Evolutionary conservation across 2,329 filamentous ascomycete species (phyloP).

Genomic region (Neofusicoccum umdonicola): DNA sequence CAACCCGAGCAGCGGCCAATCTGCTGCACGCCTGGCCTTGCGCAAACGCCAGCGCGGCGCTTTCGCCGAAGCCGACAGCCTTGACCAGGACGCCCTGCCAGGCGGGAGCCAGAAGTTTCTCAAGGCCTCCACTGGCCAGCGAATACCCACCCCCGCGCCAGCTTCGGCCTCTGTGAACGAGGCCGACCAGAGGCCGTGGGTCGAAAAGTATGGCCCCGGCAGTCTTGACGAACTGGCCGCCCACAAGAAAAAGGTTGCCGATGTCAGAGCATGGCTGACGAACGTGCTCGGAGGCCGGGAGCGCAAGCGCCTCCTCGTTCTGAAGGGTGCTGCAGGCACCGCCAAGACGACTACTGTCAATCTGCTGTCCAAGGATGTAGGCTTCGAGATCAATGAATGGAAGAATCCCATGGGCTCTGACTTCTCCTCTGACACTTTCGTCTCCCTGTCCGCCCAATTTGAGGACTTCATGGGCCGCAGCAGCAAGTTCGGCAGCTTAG

Average conservation of each 20-base stretch:
- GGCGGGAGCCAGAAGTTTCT: slow-evolving; percentile 46
- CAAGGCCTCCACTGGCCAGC: slow-evolving; percentile 36
- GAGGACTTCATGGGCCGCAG: slow-evolving; percentile 86
- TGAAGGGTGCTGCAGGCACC: slow-evolving; percentile 87
- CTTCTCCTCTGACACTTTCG: slow-evolving; percentile 59
- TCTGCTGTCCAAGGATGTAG: slow-evolving; percentile 74
- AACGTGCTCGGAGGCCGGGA: slow-evolving; percentile 63
- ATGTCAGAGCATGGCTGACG: slow-evolving; percentile 81
- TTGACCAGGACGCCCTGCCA: slow-evolving; percentile 23
- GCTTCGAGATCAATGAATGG: slow-evolving; percentile 82
- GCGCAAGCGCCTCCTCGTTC: slow-evolving; percentile 69
- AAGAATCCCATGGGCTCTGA: slow-evolving; percentile 71
- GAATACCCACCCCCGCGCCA: slow-evolving; percentile 29
- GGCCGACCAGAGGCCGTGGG: slow-evolving; percentile 74
- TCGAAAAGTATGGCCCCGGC: slow-evolving; percentile 74
- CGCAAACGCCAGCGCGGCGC: slow-evolving; percentile 27
- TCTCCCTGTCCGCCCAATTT: slow-evolving; percentile 76
- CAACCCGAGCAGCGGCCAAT: not conserved
- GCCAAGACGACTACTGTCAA: slow-evolving; percentile 88
- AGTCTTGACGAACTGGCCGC: slow-evolving; percentile 84
- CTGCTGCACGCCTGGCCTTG: slow-evolving; percentile 26
- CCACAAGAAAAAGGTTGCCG: slow-evolving; percentile 88
- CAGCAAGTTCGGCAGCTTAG: slow-evolving; percentile 67
- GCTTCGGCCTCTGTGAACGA: slow-evolving; percentile 23
- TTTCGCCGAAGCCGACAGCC: slow-evolving; percentile 19